Evolutionary conservation across 2,329 filamentous ascomycete genomes (phyloP).

Genomic region (Paecilomyces variotii): DNA sequence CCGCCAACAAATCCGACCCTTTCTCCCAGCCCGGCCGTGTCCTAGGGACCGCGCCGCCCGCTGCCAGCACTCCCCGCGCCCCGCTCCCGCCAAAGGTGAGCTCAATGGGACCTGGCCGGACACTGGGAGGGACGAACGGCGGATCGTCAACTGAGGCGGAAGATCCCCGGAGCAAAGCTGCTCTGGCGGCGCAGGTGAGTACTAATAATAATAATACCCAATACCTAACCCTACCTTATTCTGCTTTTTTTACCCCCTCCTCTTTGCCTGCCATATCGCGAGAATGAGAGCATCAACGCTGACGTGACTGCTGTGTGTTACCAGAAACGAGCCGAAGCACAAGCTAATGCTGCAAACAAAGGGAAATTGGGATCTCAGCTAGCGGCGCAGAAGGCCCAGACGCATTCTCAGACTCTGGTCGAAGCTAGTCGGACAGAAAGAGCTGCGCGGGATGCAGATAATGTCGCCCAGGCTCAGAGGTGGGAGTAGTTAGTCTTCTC

Average conservation of each 20-base stretch:
- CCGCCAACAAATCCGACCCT: constrained; percentile 49
- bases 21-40: constrained; percentile 67
- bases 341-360: constrained; percentile 40
- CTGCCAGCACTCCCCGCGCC: constrained; percentile 44
- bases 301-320: background rate
- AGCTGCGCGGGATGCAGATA: constrained; percentile 60
- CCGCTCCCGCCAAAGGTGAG: constrained; percentile 38
- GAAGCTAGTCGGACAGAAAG: constrained; percentile 60
- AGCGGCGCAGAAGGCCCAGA: constrained; percentile 67
- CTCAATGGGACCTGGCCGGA: constrained; percentile 46
- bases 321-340: constrained; percentile 58
- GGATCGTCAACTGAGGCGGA: constrained; percentile 24
- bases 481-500: constrained; percentile 41
- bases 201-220: background rate
- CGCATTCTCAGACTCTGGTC: constrained; percentile 58
- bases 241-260: constrained; percentile 1
- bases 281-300: constrained; percentile 1
- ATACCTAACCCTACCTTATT: background rate
- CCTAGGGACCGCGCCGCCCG: constrained; percentile 50
- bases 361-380: constrained; percentile 66
- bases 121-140: constrained; percentile 50
- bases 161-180: constrained; percentile 65
- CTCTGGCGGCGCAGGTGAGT: constrained; percentile 75
- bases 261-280: background rate
- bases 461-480: constrained; percentile 46